phyloP scores from a whole-genome alignment of 441 rosid genomes.

The Adansonia gregorii region DNA sequence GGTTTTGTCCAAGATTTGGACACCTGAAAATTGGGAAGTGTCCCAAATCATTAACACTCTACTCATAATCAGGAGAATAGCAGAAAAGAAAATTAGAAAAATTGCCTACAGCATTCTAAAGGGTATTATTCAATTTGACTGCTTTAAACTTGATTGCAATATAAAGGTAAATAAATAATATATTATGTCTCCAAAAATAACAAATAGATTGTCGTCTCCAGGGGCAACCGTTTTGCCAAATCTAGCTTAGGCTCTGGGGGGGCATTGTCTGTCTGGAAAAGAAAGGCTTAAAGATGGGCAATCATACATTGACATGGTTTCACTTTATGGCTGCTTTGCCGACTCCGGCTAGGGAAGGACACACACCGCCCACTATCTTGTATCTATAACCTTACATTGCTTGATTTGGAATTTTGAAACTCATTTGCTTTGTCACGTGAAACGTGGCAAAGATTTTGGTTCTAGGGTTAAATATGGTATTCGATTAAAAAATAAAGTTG shows the following conservation, averaged over 20 bases:
- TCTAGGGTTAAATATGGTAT: no score
- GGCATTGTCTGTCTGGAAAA: not conserved
- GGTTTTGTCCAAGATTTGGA: not conserved
- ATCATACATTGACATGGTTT: not conserved
- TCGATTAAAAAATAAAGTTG: no score
- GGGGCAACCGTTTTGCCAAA: no score
- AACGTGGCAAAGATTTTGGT: no score
- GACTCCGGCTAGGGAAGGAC: no score
- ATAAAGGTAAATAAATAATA: not conserved
- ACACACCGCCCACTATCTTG: no score
- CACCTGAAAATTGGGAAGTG: not conserved
- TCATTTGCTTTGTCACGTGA: no score
- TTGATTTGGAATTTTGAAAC: no score
- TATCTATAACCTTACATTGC: no score
- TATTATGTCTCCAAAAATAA: no score
- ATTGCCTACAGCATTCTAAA: not conserved
- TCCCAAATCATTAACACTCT: not conserved
- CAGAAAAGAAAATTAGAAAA: not conserved
- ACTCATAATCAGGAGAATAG: not conserved
- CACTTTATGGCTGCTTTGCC: not conserved
- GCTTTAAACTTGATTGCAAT: not conserved
- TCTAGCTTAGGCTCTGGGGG: not conserved
- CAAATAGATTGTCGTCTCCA: no score
- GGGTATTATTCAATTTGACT: not conserved
- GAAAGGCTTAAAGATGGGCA: not conserved